phyloP scores from a whole-genome alignment of 2,329 filamentous ascomycete genomes.

The Penicillium italicum region DNA sequence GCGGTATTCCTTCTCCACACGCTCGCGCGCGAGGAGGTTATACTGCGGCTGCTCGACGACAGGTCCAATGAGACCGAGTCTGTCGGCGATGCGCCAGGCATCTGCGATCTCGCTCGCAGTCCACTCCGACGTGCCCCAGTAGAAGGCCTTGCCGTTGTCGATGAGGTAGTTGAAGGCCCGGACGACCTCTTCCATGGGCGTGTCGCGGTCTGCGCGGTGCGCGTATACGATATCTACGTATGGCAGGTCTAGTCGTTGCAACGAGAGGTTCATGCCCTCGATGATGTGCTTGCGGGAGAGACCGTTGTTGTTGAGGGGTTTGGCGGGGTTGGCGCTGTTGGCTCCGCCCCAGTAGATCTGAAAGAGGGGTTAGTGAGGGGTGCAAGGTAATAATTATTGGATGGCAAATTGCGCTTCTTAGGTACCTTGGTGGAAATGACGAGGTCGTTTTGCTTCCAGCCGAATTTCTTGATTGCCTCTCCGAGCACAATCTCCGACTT shows the following conservation, averaged over 20 bases:
- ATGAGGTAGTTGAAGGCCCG: constrained; percentile 69
- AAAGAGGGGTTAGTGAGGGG: background rate
- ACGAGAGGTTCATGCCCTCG: constrained; percentile 59
- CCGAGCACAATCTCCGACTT: constrained; percentile 56
- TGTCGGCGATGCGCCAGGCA: constrained; percentile 60
- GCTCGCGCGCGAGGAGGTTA: constrained; percentile 59
- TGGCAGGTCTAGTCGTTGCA: constrained; percentile 60
- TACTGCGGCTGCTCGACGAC: constrained; percentile 66
- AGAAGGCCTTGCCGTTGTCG: constrained; percentile 63
- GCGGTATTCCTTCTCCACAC: constrained; percentile 61
- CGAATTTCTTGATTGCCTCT: constrained; percentile 54
- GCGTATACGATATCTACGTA: constrained; percentile 70
- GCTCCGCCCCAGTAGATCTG: constrained; percentile 62
- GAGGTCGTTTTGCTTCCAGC: constrained; percentile 56
- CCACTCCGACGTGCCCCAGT: constrained; percentile 70
- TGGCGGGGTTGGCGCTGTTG: constrained; percentile 58
- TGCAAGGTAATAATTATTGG: too few relatives aligned
- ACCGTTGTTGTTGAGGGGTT: constrained; percentile 63
- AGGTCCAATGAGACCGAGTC: constrained; percentile 59
- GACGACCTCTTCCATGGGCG: constrained; percentile 68
- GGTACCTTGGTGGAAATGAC: constrained; percentile 55
- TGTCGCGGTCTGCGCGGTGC: constrained; percentile 63
- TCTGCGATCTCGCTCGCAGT: constrained; percentile 62
- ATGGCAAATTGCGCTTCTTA: background rate
- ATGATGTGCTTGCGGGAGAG: constrained; percentile 67